phyloP scores from a whole-genome alignment of 208 protist genomes.

The Crithidia expoeki region DNA sequence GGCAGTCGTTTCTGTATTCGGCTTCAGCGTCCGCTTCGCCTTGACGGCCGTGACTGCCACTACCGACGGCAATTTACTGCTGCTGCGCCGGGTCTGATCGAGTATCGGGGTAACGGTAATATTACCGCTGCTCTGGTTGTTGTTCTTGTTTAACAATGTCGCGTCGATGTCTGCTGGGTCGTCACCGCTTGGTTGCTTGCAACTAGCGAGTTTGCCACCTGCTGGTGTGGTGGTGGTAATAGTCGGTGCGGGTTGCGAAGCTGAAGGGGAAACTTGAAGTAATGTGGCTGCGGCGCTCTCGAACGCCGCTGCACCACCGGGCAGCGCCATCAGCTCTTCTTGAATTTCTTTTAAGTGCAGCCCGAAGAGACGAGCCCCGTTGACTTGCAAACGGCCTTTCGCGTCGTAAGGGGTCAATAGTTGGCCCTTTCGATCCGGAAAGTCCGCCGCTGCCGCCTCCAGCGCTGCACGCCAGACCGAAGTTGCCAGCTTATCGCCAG shows the following conservation, averaged over 20 bases:
- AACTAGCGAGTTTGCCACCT: neutral
- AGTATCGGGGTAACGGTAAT: neutral
- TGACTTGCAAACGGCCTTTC: constrained; percentile 22
- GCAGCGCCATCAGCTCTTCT: constrained; percentile 37
- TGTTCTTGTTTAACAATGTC: neutral
- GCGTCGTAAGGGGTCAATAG: constrained; percentile 3
- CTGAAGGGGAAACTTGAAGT: neutral
- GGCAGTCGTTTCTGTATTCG: neutral
- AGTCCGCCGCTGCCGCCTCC: constrained; percentile 54
- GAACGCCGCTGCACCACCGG: constrained; percentile 33
- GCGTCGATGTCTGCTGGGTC: constrained; percentile 11
- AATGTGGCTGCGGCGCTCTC: constrained; percentile 8
- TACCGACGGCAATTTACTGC: neutral
- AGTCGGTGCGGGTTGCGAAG: constrained; percentile 5
- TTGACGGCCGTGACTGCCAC: constrained; percentile 8
- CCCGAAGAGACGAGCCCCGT: constrained; percentile 46
- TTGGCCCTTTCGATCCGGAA: constrained; percentile 32
- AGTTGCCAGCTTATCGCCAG: constrained; percentile 27
- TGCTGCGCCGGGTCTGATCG: neutral
- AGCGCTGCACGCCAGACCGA: constrained; percentile 61
- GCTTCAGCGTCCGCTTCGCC: constrained; percentile 1
- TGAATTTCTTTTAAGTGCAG: constrained; percentile 41
- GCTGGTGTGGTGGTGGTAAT: constrained; percentile 4
- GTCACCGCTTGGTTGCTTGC: constrained; percentile 2
- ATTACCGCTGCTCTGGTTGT: neutral